These are phyloP conservation scores for Albugo candida DNA, from an alignment of 352 stramenopile species.

Conservation along the genomic window DNA sequence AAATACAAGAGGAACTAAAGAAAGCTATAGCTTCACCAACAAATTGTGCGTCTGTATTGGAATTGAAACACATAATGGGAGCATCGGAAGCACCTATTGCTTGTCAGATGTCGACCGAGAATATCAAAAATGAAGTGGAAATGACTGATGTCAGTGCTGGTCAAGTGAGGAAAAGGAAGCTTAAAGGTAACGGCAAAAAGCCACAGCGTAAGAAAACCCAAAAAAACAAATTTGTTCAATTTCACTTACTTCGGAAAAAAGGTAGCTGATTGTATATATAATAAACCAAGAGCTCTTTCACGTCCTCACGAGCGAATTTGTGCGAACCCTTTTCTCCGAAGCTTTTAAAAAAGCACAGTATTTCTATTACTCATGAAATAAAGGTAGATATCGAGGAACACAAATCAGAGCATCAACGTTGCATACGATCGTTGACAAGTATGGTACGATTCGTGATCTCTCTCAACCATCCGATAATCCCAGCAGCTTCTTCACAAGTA, in stretches of 20 bases:
- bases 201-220: conserved; percentile 32
- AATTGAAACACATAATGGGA: not conserved
- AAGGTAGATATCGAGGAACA: too few species aligned
- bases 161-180: conserved; percentile 5
- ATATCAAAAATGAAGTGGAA: not conserved
- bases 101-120: not conserved
- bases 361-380: too few species aligned
- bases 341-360: too few species aligned
- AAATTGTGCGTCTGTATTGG: not conserved
- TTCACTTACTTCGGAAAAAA: conserved; percentile 77
- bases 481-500: too few species aligned
- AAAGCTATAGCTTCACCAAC: conserved; percentile 32
- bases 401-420: too few species aligned
- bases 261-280: conserved; percentile 7
- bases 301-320: too few species aligned
- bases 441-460: too few species aligned
- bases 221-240: conserved; percentile 59
- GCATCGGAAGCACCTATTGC: not conserved
- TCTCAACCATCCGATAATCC: too few species aligned
- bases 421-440: too few species aligned
- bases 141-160: conserved; percentile 21
- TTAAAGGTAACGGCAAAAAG: conserved; percentile 23
- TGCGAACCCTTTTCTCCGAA: too few species aligned
- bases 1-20: conserved; percentile 75
- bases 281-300: too few species aligned